phyloP scores from a whole-genome alignment of 1,284 basidiomycete species.

The Cystobasidium sp. region DNA sequence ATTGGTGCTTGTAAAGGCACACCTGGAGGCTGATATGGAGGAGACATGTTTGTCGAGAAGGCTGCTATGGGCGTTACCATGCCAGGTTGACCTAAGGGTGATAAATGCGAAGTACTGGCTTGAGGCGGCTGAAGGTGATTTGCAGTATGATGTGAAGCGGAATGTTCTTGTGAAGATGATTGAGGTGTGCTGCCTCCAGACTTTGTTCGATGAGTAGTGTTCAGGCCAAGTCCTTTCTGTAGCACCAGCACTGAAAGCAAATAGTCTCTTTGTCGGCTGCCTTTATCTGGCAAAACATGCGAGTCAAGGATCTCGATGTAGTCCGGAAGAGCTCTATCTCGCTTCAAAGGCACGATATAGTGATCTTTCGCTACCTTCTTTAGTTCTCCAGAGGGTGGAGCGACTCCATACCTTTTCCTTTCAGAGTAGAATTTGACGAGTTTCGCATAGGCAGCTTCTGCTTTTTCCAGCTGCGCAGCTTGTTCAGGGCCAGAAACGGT shows the following conservation, averaged over 20 bases:
- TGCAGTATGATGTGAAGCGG: neutral
- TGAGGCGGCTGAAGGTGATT: conserved; percentile 3
- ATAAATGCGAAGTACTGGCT: neutral
- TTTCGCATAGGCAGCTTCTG: conserved; percentile 50
- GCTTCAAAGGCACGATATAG: conserved; percentile 79
- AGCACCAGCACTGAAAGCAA: conserved; percentile 82
- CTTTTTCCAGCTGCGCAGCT: conserved; percentile 48
- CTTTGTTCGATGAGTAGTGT: conserved; percentile 19
- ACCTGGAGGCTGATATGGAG: conserved; percentile 9
- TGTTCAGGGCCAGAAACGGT: conserved; percentile 17
- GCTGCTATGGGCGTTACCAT: neutral
- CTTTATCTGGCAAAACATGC: conserved; percentile 66
- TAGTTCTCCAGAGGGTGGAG: conserved; percentile 48
- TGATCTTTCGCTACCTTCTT: conserved; percentile 70
- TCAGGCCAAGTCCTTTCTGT: conserved; percentile 63
- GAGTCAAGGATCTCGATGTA: conserved; percentile 83
- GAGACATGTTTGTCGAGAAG: conserved; percentile 10
- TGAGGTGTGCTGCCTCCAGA: conserved; percentile 13
- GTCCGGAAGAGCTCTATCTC: conserved; percentile 74
- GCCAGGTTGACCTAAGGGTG: neutral
- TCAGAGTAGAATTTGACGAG: conserved; percentile 50
- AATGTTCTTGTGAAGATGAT: conserved; percentile 2
- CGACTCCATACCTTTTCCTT: conserved; percentile 53
- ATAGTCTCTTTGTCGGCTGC: conserved; percentile 66
- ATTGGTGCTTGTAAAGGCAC: neutral